Evolutionary conservation across 2,329 filamentous ascomycete species (phyloP).

Genomic region (Colletotrichum liriopes): DNA sequence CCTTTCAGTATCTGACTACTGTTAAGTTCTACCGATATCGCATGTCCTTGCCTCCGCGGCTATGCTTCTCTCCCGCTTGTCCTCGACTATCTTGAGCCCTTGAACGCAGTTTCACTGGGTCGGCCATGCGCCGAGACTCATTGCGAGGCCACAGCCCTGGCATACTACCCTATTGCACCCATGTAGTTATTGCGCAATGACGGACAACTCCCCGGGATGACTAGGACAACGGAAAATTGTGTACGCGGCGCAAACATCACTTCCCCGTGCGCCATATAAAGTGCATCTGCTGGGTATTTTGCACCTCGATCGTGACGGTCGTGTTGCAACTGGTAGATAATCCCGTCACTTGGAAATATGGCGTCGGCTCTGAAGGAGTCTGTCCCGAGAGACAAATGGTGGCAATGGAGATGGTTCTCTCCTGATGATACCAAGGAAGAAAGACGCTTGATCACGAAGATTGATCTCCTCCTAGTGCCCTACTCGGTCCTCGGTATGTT

Average conservation of each 20-base stretch:
- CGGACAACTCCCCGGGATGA: neutral
- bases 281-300: no score
- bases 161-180: neutral
- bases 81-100: neutral
- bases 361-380: conserved; percentile 4
- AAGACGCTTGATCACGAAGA: conserved; percentile 55
- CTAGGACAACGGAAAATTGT: no score
- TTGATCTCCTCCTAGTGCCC: conserved; percentile 67
- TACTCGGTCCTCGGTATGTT: conserved; percentile 45
- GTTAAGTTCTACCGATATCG: neutral
- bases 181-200: conserved; percentile 9
- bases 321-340: neutral
- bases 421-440: conserved; percentile 58
- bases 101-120: neutral
- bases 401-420: conserved; percentile 63
- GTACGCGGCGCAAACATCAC: neutral
- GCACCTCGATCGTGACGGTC: neutral
- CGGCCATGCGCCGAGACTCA: neutral
- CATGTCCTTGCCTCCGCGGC: neutral
- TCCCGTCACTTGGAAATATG: neutral
- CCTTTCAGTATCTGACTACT: no score
- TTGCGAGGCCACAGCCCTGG: neutral
- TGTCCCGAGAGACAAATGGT: conserved; percentile 49
- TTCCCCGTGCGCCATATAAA: neutral
- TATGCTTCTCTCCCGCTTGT: no score